Percentiles rank a stretch among this genome's conserved stretches.
These are phyloP conservation scores for Metschnikowia gruessii DNA, from an alignment of 805 yeast genomes.

Conservation along the genomic window DNA sequence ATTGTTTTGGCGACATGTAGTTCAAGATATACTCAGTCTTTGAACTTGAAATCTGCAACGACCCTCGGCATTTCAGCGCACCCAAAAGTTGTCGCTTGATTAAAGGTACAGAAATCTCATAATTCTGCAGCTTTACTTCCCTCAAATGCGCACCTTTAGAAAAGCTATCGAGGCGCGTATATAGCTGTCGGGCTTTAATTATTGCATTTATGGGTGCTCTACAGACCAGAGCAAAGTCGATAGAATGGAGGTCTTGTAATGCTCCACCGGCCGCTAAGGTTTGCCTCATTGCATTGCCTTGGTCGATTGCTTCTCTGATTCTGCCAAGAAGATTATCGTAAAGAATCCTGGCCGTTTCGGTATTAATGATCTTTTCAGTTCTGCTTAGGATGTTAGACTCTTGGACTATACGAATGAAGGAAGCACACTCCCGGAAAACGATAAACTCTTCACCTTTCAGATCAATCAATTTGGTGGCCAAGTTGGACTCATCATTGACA, in stretches of 20 bases:
- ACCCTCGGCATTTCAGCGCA: slow-evolving; percentile 29
- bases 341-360: slow-evolving; percentile 14
- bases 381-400: slow-evolving; percentile 16
- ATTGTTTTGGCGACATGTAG: slow-evolving; percentile 25
- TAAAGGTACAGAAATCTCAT: slow-evolving; percentile 32
- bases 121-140: slow-evolving; percentile 15
- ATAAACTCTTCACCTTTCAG: slow-evolving; percentile 39
- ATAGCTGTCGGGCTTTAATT: slow-evolving; percentile 18
- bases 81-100: slow-evolving; percentile 32
- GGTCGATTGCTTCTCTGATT: slow-evolving; percentile 28
- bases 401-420: slow-evolving; percentile 29
- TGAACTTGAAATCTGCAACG: slow-evolving; percentile 34
- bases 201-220: slow-evolving; percentile 7
- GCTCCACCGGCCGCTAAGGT: slow-evolving; percentile 6
- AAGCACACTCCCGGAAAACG: slow-evolving; percentile 31
- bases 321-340: slow-evolving; percentile 25
- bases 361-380: slow-evolving; percentile 15
- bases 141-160: background rate
- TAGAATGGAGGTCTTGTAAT: background rate
- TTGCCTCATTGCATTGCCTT: slow-evolving; percentile 23
- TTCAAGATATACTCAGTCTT: slow-evolving; percentile 27
- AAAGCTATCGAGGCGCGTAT: slow-evolving; percentile 11
- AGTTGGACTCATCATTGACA: slow-evolving; percentile 25
- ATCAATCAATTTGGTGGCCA: slow-evolving; percentile 35
- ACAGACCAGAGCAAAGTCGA: too few species aligned